Percentiles rank a stretch among this genome's conserved stretches.
Evolutionary conservation across 2,329 filamentous ascomycete species (phyloP).

Genomic region (Xylaria sp.): DNA sequence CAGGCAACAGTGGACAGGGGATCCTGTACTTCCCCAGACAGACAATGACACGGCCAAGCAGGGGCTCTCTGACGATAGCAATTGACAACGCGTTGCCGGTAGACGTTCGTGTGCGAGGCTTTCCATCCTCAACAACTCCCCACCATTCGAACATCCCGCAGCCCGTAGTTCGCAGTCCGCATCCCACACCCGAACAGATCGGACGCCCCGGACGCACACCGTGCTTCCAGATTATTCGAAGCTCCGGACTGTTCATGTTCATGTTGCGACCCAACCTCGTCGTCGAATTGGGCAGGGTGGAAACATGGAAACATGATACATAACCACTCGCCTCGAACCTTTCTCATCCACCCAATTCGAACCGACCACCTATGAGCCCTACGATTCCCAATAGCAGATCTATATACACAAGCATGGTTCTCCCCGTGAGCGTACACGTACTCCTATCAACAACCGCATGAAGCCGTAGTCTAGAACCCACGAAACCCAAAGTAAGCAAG

Average conservation of each 20-base stretch:
- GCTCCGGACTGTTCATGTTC: conserved; percentile 39
- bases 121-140: conserved; percentile 30
- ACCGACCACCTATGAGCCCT: conserved; percentile 21
- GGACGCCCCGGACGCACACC: conserved; percentile 20
- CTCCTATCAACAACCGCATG: conserved; percentile 23
- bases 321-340: conserved; percentile 43
- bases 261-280: conserved; percentile 48
- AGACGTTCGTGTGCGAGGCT: conserved; percentile 31
- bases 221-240: conserved; percentile 37
- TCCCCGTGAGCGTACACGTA: conserved; percentile 30
- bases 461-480: conserved; percentile 28
- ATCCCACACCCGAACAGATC: conserved; percentile 17
- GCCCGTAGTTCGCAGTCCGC: not conserved
- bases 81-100: conserved; percentile 29
- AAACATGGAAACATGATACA: conserved; percentile 43
- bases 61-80: not conserved
- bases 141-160: conserved; percentile 43
- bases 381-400: conserved; percentile 30
- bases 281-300: conserved; percentile 48
- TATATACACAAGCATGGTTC: conserved; percentile 25
- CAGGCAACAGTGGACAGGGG: not conserved
- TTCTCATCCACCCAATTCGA: conserved; percentile 44
- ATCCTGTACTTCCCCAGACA: conserved; percentile 26
- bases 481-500: conserved; percentile 32
- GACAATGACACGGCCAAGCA: conserved; percentile 8